Evolutionary conservation across 192 early-diverging fungal species (phyloP), one percentile per base, ranked within the genome.

Genomic region (Coemansia sp.): DNA sequence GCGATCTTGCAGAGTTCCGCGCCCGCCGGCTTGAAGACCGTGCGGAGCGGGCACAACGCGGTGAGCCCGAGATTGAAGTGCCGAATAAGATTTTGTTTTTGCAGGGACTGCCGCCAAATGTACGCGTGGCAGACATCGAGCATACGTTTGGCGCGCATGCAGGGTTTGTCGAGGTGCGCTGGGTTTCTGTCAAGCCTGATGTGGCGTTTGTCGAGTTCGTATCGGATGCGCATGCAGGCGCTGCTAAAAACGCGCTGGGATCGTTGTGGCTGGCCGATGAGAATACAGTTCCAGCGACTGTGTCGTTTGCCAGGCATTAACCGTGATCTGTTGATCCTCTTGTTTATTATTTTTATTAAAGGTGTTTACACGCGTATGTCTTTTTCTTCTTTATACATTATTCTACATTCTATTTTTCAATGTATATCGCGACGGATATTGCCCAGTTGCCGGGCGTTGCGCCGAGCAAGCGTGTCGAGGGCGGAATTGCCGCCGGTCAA

Each of bases 171-270:
- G 97, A 99, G 84, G 93, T 98, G 24, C 94, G 97, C 77, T 84
- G 91, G 66, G 90, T 99, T 9, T 89, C 92, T 5, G 88, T 90
- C 66, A 94, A 93, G 69, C 88, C 86, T 64, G 92, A 90, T 28
- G 92, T 98, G 73, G 94, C 95, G 0, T 99, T 99, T 83, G 94
- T 98, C 46, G 95, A 98, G 76, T 99, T 93, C 72, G 92, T 90
- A 25, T 84, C 83, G n/a, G 97, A 96, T 31, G 63, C 81, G 12
- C 90, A 93, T 62, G 85, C 93, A 2, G 86, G 84, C n/a, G 70
- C 82, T 28, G 95, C 93, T 56, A 93, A 93, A 69, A 80, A 81
- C 28, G 82, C 86, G 34, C 20, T 63, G 28, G 49, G 56, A n/a
- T 52, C 59, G 12, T 53, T 61, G 59, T 61, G 68, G 73, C 15